Evolutionary conservation across 495 filamentous ascomycete species (phyloP).

Genomic region (Trichoderma parareesei): DNA sequence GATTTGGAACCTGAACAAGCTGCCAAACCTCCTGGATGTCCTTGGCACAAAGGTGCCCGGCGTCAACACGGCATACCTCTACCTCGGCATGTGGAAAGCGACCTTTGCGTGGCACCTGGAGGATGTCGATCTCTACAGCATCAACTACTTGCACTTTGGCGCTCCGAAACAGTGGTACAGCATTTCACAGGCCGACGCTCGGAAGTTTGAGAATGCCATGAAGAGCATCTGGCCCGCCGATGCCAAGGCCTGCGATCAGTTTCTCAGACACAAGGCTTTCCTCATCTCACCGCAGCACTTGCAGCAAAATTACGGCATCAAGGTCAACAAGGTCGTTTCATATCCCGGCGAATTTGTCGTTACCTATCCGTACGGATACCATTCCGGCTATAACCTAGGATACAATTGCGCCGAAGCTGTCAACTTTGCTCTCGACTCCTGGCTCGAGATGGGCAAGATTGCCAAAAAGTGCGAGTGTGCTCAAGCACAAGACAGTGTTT

Average conservation of each 20-base stretch:
- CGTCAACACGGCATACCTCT: conserved; percentile 98
- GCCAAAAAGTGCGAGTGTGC: conserved; percentile 97
- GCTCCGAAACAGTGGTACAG: conserved; percentile 99
- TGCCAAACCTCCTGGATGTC: conserved; percentile 89
- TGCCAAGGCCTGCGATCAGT: conserved; percentile 94
- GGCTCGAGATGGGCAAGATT: conserved; percentile 89
- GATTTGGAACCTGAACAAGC: conserved; percentile 87
- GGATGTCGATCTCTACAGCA: conserved; percentile 97
- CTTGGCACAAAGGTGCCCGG: conserved; percentile 91
- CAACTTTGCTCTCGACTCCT: conserved; percentile 92
- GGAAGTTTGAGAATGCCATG: conserved; percentile 91
- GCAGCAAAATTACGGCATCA: conserved; percentile 81
- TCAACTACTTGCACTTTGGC: conserved; percentile 98
- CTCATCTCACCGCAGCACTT: conserved; percentile 89
- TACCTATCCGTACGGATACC: conserved; percentile 96
- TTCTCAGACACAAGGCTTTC: conserved; percentile 95
- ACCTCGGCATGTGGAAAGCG: conserved; percentile 98
- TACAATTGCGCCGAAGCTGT: conserved; percentile 99
- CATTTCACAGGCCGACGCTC: conserved; percentile 93
- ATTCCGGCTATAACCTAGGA: conserved; percentile 95
- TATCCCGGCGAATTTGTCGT: conserved; percentile 98
- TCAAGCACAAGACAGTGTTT: conserved; percentile 80
- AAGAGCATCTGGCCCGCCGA: conserved; percentile 90
- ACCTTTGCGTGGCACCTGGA: conserved; percentile 99
- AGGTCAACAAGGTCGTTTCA: conserved; percentile 91